phyloP scores from a whole-genome alignment of 768 basidiomycete species.

The Suillus luteus region DNA sequence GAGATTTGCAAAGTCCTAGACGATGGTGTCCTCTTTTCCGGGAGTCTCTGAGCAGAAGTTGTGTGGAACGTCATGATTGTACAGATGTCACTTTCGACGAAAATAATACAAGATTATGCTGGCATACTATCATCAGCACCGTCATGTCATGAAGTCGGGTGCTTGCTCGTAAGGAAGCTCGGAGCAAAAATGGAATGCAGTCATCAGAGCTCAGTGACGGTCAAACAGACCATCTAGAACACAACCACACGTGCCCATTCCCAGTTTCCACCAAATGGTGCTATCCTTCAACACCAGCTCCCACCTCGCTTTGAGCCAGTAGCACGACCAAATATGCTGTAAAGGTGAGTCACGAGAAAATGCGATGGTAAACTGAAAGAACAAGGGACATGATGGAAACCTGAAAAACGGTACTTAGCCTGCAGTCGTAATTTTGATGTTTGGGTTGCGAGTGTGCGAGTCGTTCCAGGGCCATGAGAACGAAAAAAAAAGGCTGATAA shows the following conservation, averaged over 20 bases:
- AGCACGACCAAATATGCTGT: constrained; percentile 21
- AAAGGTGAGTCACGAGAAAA: constrained; percentile 32
- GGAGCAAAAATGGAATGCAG: background rate
- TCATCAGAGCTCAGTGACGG: constrained; percentile 6
- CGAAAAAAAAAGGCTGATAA: constrained; percentile 22
- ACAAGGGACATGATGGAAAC: background rate
- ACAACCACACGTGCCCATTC: constrained; percentile 15
- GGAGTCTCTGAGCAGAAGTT: background rate
- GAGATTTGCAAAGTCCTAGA: background rate
- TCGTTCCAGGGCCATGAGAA: background rate
- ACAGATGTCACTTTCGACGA: background rate
- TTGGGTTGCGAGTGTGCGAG: background rate
- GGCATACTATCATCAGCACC: background rate
- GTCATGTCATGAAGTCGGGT: background rate
- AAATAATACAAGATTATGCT: background rate
- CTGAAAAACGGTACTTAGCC: constrained; percentile 8
- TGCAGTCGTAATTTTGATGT: background rate
- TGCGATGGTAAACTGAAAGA: constrained; percentile 13
- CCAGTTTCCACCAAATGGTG: background rate
- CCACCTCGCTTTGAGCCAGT: background rate
- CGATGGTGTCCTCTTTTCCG: background rate
- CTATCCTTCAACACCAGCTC: background rate
- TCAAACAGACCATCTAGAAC: constrained; percentile 6
- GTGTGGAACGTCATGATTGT: background rate
- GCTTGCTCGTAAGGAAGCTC: background rate